Evolutionary conservation across 352 stramenopile genomes (phyloP).

Genomic region (Phytophthora sojae): DNA sequence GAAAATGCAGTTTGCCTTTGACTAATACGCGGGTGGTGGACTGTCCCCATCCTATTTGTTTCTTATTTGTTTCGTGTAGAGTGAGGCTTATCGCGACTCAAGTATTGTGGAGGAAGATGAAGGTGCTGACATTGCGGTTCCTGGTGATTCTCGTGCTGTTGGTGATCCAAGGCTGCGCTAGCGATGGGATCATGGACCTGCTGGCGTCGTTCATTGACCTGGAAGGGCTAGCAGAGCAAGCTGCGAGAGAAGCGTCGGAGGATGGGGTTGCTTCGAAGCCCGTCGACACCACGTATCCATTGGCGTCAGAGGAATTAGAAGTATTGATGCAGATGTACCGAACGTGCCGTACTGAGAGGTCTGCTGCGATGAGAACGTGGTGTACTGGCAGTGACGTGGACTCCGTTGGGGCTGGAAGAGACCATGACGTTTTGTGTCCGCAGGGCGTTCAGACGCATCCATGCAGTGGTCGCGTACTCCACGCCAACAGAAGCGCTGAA

Average conservation of each 20-base stretch:
- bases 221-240: conserved; percentile 37
- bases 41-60: conserved; percentile 33
- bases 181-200: conserved; percentile 46
- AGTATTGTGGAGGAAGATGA: conserved; percentile 1
- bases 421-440: conserved; percentile 42
- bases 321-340: conserved; percentile 55
- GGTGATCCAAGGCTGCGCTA: conserved; percentile 7
- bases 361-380: conserved; percentile 63
- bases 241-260: conserved; percentile 20
- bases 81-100: neutral
- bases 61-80: conserved; percentile 31
- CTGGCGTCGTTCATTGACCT: conserved; percentile 51
- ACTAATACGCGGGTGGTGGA: conserved; percentile 8
- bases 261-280: conserved; percentile 13
- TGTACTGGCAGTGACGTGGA: conserved; percentile 49
- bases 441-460: conserved; percentile 61
- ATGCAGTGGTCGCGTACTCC: conserved; percentile 66
- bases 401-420: conserved; percentile 2
- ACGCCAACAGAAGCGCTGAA: conserved; percentile 26
- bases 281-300: conserved; percentile 64
- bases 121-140: conserved; percentile 1
- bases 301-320: conserved; percentile 51
- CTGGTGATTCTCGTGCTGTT: conserved; percentile 16
- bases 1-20: conserved; percentile 16
- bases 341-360: conserved; percentile 56